Evolutionary conservation across 2,329 filamentous ascomycete genomes (phyloP), one percentile per base, ranked within the genome.

Genomic region (Stagonosporopsis rhizophila): DNA sequence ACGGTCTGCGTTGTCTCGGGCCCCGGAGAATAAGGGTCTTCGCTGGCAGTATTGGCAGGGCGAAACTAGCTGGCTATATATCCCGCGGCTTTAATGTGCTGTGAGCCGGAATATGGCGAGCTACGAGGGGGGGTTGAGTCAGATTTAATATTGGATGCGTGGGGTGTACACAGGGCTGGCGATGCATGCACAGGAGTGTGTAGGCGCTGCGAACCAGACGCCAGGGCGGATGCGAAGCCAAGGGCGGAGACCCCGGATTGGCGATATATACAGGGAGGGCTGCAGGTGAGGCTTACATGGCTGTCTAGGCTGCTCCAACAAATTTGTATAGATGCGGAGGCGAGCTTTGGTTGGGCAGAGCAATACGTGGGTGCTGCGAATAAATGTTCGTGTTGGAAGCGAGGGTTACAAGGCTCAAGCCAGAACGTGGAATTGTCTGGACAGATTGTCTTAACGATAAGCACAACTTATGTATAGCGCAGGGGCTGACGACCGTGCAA

Each of bases 241-340:
- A 61, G 19, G 44, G 57, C 54, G 60, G 64, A 62, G 60, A 30
- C 53, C 57, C 61, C 62, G 65, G 65, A 67, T 63, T 69, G 58
- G 60, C 46, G 60, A 59, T 50, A 57, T 35, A 46, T 58, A 55
- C 56, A 64, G 60, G 56, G 52, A 62, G 61, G 68, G 69, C 66
- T 71, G 65, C 60, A 65, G 62, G 51, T 59, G 66, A 65, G 71
- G 69, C 66, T 69, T 67, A 72, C 71, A 64, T 70, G 64, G 60
- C 65, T 60, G 62, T 65, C 55, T 56, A 58, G 55, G 55, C 60
- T 52, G 54, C 20, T 52, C 53, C 47, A 56, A 56, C 30, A 39
- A 27, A 22, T 19, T 14, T 22, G 30, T 34, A 19, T 8, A 35
- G 8, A n/a, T 39, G 44, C 19, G 20, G 37, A 39, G 38, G 42